A percentile compares a stretch with the other conserved stretches of the same genome.
phyloP scores from a whole-genome alignment of 1,284 basidiomycete species.

The Cystobasidium slooffiae region DNA sequence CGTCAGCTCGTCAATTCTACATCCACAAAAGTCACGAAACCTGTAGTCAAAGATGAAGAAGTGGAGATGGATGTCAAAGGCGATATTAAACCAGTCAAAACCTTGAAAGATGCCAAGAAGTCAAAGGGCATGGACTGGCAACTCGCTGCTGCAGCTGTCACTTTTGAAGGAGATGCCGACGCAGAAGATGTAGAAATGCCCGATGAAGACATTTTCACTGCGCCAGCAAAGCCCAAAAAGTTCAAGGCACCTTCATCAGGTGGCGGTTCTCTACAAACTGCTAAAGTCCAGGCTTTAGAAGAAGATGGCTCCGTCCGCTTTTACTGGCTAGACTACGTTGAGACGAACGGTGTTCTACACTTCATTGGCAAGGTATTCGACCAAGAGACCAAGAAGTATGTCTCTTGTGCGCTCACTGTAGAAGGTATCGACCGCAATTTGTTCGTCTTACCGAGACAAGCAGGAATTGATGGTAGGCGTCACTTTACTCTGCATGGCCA shows the following conservation, averaged over 20 bases:
- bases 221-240: slow-evolving; percentile 50
- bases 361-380: slow-evolving; percentile 88
- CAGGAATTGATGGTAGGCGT: slow-evolving; percentile 64
- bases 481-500: background rate
- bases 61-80: slow-evolving; percentile 36
- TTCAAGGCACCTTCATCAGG: slow-evolving; percentile 38
- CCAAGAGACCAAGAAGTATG: slow-evolving; percentile 63
- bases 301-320: slow-evolving; percentile 81
- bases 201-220: slow-evolving; percentile 49
- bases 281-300: slow-evolving; percentile 66
- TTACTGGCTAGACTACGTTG: slow-evolving; percentile 92
- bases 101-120: slow-evolving; percentile 47
- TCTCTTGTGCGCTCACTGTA: slow-evolving; percentile 87
- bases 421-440: slow-evolving; percentile 87
- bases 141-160: slow-evolving; percentile 57
- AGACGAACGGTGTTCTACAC: slow-evolving; percentile 73
- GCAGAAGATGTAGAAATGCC: slow-evolving; percentile 41
- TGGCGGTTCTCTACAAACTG: slow-evolving; percentile 36
- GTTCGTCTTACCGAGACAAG: slow-evolving; percentile 83
- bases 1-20: slow-evolving; percentile 59
- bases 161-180: slow-evolving; percentile 55
- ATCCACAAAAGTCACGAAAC: slow-evolving; percentile 59
- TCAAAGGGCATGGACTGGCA: slow-evolving; percentile 45
- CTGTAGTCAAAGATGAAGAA: slow-evolving; percentile 11
- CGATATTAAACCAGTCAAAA: slow-evolving; percentile 46